Evolutionary conservation across 1,284 basidiomycete genomes (phyloP).

Genomic region (Ceratobasidium sp.): DNA sequence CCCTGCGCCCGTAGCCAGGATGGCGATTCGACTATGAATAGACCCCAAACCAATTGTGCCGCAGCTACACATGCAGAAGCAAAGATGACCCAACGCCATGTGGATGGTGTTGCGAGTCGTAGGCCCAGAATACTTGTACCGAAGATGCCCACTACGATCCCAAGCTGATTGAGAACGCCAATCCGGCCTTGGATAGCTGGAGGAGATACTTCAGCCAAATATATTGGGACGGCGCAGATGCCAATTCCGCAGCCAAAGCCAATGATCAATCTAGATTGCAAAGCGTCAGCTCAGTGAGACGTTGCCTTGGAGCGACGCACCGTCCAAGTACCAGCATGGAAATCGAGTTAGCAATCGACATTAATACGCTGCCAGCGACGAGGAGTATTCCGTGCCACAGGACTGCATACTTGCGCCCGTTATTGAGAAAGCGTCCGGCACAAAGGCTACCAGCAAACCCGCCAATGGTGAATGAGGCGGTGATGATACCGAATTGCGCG

Average conservation of each 20-base stretch:
- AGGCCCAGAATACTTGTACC: conserved; percentile 73
- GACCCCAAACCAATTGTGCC: conserved; percentile 63
- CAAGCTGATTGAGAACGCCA: conserved; percentile 87
- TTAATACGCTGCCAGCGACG: conserved; percentile 65
- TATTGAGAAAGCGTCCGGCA: conserved; percentile 74
- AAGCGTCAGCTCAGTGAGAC: background rate
- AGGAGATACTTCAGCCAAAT: conserved; percentile 82
- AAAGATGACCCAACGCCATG: conserved; percentile 78
- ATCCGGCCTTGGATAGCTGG: conserved; percentile 73
- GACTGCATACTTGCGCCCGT: conserved; percentile 71
- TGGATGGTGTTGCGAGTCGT: conserved; percentile 63
- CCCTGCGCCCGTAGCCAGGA: conserved; percentile 64
- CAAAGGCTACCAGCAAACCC: conserved; percentile 79
- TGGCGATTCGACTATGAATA: conserved; percentile 69
- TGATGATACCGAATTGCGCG: conserved; percentile 77
- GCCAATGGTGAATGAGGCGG: conserved; percentile 86
- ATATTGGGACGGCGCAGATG: conserved; percentile 86
- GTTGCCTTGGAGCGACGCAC: conserved; percentile 51
- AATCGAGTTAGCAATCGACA: conserved; percentile 68
- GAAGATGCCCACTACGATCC: conserved; percentile 85
- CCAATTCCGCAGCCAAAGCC: conserved; percentile 84
- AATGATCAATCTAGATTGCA: conserved; percentile 65
- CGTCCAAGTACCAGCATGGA: conserved; percentile 68
- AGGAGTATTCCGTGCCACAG: conserved; percentile 65
- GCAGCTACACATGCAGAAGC: conserved; percentile 67